phyloP scores from a whole-genome alignment of 306 rosid species.

The Gastrolobium bilobum region DNA sequence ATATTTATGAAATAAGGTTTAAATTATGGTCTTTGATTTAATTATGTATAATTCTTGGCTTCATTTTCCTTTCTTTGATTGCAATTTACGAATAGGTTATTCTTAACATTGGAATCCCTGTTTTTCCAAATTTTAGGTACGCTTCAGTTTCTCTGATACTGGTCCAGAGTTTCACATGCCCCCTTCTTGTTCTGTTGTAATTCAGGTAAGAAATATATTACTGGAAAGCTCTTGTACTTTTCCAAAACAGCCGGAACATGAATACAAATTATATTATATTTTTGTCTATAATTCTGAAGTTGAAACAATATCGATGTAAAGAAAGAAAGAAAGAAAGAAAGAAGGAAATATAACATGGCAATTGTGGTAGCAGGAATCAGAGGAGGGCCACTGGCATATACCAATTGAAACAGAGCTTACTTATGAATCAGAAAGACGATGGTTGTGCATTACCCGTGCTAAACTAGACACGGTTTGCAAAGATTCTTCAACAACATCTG shows the following conservation, averaged over 20 bases:
- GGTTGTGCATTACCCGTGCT: constrained; percentile 80
- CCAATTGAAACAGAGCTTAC: constrained; percentile 75
- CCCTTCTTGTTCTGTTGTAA: constrained; percentile 91
- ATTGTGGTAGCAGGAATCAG: constrained; percentile 83
- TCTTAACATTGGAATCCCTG: constrained; percentile 43
- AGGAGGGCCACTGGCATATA: constrained; percentile 89
- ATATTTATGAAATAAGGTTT: constrained; percentile 28
- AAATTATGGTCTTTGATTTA: not conserved
- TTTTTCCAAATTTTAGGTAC: constrained; percentile 69
- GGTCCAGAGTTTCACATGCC: constrained; percentile 96
- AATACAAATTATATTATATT: constrained; percentile 28
- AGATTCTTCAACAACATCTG: constrained; percentile 51
- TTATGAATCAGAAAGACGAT: constrained; percentile 73
- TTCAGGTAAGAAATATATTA: constrained; percentile 71
- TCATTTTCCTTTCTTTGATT: constrained; percentile 29
- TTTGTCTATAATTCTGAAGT: constrained; percentile 32
- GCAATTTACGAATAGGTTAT: not conserved
- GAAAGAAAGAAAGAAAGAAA: constrained; percentile 18
- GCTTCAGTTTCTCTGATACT: constrained; percentile 73
- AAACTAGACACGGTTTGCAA: constrained; percentile 49
- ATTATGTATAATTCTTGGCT: constrained; percentile 5
- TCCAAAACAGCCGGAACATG: not conserved
- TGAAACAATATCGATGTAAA: constrained; percentile 25
- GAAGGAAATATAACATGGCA: constrained; percentile 39
- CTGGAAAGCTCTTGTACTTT: constrained; percentile 18